phyloP scores from a whole-genome alignment of 2,329 filamentous ascomycete species.

The Colletotrichum theobromicola region DNA sequence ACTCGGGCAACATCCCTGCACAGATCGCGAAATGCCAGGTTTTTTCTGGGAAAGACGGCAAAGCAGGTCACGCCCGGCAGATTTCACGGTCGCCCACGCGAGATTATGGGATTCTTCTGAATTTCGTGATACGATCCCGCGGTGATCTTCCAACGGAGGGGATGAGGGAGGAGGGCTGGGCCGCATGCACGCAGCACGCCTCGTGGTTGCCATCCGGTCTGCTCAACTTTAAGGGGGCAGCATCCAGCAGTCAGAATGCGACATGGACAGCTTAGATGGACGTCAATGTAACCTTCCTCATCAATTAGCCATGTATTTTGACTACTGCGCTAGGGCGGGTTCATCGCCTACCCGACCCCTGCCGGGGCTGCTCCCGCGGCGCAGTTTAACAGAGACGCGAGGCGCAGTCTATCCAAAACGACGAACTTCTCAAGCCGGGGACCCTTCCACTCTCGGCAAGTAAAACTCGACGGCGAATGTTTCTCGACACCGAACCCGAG shows the following conservation, averaged over 20 bases:
- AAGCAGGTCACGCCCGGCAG: not conserved
- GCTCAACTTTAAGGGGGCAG: not conserved
- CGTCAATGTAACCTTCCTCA: not conserved
- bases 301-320: not conserved
- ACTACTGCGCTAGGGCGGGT: not conserved
- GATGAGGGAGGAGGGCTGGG: not conserved
- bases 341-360: not conserved
- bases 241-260: not conserved
- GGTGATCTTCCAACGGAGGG: not conserved
- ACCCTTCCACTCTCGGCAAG: not conserved
- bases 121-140: not conserved
- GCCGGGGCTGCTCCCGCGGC: not conserved
- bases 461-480: not conserved
- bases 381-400: not conserved
- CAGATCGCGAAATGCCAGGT: not conserved
- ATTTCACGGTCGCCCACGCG: not conserved
- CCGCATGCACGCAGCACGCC: not conserved
- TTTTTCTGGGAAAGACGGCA: not conserved
- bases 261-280: not conserved
- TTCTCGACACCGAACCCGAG: not conserved
- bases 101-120: not conserved
- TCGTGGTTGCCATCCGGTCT: not conserved
- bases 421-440: not conserved
- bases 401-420: not conserved
- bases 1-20: conserved; percentile 10